phyloP scores from a whole-genome alignment of 164 flowering plant genomes.

The Buxus sempervirens region DNA sequence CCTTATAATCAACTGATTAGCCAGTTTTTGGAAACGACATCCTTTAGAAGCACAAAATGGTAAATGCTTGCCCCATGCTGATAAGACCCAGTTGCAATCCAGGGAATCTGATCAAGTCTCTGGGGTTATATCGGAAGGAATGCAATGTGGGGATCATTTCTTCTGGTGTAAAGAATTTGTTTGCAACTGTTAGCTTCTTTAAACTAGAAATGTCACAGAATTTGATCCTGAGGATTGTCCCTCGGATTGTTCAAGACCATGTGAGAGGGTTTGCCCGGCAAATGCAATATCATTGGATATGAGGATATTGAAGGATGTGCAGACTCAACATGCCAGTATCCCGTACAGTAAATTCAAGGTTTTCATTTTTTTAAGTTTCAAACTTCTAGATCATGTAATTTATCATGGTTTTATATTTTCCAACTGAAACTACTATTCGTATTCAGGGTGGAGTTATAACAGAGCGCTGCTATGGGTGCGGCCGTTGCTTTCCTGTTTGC shows the following conservation, averaged over 20 bases:
- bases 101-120: no score
- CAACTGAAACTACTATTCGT: neutral
- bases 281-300: conserved; percentile 53
- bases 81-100: no score
- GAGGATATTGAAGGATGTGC: conserved; percentile 9
- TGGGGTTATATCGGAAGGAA: no score
- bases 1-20: neutral
- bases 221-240: conserved; percentile 84
- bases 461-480: conserved; percentile 92
- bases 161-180: neutral
- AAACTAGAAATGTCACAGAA: conserved; percentile 33
- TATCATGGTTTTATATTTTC: neutral
- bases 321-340: conserved; percentile 1
- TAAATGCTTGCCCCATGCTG: no score
- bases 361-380: neutral
- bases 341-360: conserved; percentile 32
- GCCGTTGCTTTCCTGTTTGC: conserved; percentile 80
- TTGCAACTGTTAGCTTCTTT: conserved; percentile 1
- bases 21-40: neutral
- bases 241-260: conserved; percentile 68
- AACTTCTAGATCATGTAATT: neutral
- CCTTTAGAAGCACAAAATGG: no score
- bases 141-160: no score
- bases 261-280: conserved; percentile 84
- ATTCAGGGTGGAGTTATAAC: conserved; percentile 64